Base-by-base conservation (phyloP, 2,329 filamentous ascomycete species). In the Calonectria honghensis region DNA sequence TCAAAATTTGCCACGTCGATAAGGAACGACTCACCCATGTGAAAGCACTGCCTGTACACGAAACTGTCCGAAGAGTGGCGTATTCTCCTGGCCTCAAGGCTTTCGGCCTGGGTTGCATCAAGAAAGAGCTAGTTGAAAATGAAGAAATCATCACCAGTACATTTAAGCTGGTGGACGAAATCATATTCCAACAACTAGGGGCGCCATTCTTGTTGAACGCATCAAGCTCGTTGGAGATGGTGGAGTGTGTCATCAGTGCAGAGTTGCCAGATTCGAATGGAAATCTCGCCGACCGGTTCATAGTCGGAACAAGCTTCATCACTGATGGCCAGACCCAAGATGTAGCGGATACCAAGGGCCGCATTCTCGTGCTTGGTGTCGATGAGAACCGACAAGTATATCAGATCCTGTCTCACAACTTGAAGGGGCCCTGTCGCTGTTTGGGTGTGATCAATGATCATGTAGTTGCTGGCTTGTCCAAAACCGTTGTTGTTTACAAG, bases 81-180 rank as follows among this genome's bases (percentile, higher is more conserved):
- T 98, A 98, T 83, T 97, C 95, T 1, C 89, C 94, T 0, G 90
- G 88, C 1, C 90, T 97, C 68, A 94, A 94, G 81, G 93, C 94
- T 0, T 98, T 98, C 83, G 96, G 94, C 1, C 89, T 98, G 4
- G 96, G 96, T 2, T 97, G 95, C 35, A 94, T 98, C 74, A 93
- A 93, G 76, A 92, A 96, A 20, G 92, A 94, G 68, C 85, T 98
- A 0, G 85, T 90, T 14, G 86, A 91, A 11, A 94, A 94, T 18
- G 92, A 92, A 77, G 97, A 99, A 84, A 85, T 93, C 4, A 90
- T 98, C 16, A 90, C 91, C 13, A 96, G 94, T 80, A 93, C 93
- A n/a, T 94, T 99, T 81, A 94, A 94, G 80, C 90, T 99, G 1
- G 96, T 97, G 1, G 96, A 99, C 80, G 97, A 98, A 81, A 92